Evolutionary conservation across 2,329 filamentous ascomycete genomes (phyloP), one percentile per base, ranked within the genome.

Genomic region (Aureobasidium sp.): DNA sequence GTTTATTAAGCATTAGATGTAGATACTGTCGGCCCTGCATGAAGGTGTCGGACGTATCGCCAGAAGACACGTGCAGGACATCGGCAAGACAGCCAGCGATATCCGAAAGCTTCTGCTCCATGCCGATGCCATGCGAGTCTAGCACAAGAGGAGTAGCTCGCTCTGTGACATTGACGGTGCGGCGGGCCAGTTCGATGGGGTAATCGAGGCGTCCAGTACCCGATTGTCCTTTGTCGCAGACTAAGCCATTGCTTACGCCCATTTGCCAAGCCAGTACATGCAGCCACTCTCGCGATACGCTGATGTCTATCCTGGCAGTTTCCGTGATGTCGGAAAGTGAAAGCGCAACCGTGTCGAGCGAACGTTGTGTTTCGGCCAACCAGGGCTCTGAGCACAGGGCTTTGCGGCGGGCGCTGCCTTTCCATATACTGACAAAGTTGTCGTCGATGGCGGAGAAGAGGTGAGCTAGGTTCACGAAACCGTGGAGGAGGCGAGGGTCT

Each of bases 201-300:
- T 73, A 73, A 47, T 73, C 71, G 27, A 73, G 64, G 35, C 71
- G 63, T 70, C 72, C 72, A 9, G 69, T 70, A 7, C 68, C 67
- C 62, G 70, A 67, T 31, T 27, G 22, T 3, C 70, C 70, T 61
- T 69, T 67, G n/a, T 69, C 67, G 70, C 71, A 72, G 7, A 73
- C 71, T 48, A 73, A 58, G 4, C 71, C 71, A 42, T 73, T 73
- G 45, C 68, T 70, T 19, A 73, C 71, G 12, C 71, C 71, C 68
- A 73, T 72, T 58, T 73, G 71, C 71, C 71, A 73, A 8, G 71
- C 70, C n/a, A 73, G 60, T 6, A 73, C 68, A 53, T 73, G 71
- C 9, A 73, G 58, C 71, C 71, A 73, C 52, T 73, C 70, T 50
- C 71, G 60, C 9, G 71, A 72, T 4, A 73, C 65, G 45, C 64